Base-by-base conservation (phyloP, 176 grass and related monocot species). In the Secale cereale region DNA sequence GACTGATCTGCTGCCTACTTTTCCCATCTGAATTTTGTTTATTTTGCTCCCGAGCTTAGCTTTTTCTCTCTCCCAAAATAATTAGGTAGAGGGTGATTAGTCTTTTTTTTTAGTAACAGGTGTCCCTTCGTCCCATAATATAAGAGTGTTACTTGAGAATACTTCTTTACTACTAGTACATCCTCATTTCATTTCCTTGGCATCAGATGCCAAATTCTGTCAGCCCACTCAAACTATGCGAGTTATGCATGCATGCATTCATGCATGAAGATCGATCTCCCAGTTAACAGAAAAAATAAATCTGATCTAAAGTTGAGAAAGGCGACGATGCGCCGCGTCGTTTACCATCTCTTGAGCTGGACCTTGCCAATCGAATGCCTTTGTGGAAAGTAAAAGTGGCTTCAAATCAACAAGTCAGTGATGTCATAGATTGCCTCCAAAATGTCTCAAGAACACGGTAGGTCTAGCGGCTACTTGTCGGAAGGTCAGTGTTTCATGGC, bases 271-370 rank as follows among this genome's bases (percentile, higher is more conserved):
- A 75, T 23, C 70, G 0, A 84, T 77, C 57, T 54, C 22, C 41
- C 19, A 27, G 72, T 57, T 72, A 72, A 57, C 54, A 57, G 54
- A 57, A 65, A 81, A 86, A 54, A 32, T 19, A 90, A 57, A 78
- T 79, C 74, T 74, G 39, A 66, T 59, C 28, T 63, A 73, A 86
- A 78, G 73, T 86, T 16, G 32, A 35, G 57, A 86, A 89, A 86
- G 41, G 83, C 66, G 59, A 82, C 71, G 88, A 78, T 83, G 57
- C 57, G 84, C 84, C 74, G 84, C 88, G 28, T 90, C 84, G 66
- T 83, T 79, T 66, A 36, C 88, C 84, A 90, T 86, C 65, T 78
- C 61, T 65, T 83, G 65, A 79, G 52, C 39, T 77, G 54, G 78
- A 57, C 69, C 65, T 26, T 57, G 37, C 17, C 70, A 73, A 71